A percentile compares a stretch with the other conserved stretches of the same genome.
Evolutionary conservation across 1,139 yeast genomes (phyloP).

Genomic region (Lodderomyces elongisporus): DNA sequence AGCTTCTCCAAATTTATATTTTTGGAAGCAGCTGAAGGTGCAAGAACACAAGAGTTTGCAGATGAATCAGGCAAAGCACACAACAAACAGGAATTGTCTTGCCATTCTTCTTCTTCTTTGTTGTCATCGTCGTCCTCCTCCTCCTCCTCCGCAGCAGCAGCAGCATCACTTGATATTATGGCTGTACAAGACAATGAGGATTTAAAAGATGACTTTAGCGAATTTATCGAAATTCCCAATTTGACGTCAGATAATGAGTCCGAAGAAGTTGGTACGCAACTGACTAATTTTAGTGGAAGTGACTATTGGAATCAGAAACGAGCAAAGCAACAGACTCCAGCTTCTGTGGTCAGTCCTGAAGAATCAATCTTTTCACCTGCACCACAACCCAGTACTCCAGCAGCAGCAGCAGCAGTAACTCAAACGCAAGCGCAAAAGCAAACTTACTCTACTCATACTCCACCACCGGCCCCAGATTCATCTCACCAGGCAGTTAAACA

Average conservation of each 20-base stretch:
- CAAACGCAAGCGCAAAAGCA: conserved; percentile 5
- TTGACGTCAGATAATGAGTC: conserved; percentile 11
- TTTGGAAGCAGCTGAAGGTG: conserved; percentile 9
- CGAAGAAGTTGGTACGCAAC: conserved; percentile 9
- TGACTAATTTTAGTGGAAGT: conserved; percentile 8
- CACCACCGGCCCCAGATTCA: conserved; percentile 3
- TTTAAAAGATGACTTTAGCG: conserved; percentile 10
- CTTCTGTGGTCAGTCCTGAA: conserved; percentile 8
- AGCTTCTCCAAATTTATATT: conserved; percentile 9
- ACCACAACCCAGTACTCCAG: conserved; percentile 1
- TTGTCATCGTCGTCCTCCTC: no score
- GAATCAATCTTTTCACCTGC: conserved; percentile 2
- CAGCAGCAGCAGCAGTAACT: conserved; percentile 1
- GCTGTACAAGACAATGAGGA: conserved; percentile 12
- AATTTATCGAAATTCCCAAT: conserved; percentile 12
- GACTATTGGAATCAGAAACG: conserved; percentile 9
- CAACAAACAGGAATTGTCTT: no score
- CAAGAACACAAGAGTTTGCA: conserved; percentile 6
- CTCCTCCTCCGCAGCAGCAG: no score
- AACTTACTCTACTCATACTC: conserved; percentile 2
- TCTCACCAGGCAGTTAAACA: conserved; percentile 1
- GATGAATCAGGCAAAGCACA: no score
- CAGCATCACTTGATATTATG: conserved; percentile 13
- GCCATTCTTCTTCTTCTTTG: no score
- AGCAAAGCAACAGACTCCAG: conserved; percentile 11